A percentile compares a stretch with the other conserved stretches of the same genome.
Conservation (phyloP, 2,329 filamentous ascomycete genomes). For the Xylaria sp. region DNA sequence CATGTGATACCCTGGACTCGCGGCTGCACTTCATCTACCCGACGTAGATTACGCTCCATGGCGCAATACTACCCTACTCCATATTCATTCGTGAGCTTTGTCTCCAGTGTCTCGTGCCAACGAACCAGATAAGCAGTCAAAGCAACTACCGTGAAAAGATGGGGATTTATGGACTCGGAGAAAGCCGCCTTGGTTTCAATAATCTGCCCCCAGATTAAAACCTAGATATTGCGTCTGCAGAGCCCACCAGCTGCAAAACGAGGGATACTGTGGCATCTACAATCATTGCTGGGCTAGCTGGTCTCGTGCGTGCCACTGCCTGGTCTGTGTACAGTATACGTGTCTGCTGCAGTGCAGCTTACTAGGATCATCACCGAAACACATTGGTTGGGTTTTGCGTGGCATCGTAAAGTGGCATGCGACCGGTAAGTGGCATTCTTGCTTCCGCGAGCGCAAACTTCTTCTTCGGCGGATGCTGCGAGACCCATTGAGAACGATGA, state of each 20-base stretch:
- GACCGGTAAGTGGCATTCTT: slow-evolving; percentile 21
- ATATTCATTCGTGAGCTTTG: neutral
- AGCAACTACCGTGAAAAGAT: slow-evolving; percentile 21
- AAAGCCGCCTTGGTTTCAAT: slow-evolving; percentile 22
- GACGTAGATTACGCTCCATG: neutral
- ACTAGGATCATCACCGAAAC: slow-evolving; percentile 13
- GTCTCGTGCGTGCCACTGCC: slow-evolving; percentile 13
- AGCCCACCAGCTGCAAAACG: slow-evolving; percentile 2
- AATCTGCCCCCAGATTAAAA: slow-evolving; percentile 21
- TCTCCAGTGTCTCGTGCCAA: slow-evolving; percentile 7
- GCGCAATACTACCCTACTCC: slow-evolving; percentile 9
- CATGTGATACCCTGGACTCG: neutral
- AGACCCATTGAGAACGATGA: slow-evolving; percentile 13
- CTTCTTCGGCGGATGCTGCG: slow-evolving; percentile 16
- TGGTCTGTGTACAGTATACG: slow-evolving; percentile 16
- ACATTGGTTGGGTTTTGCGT: neutral
- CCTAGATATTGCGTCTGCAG: slow-evolving; percentile 16
- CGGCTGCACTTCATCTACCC: neutral
- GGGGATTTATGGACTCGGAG: slow-evolving; percentile 20
- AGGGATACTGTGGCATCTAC: slow-evolving; percentile 21
- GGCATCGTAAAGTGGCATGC: slow-evolving; percentile 15
- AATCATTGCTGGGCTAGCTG: slow-evolving; percentile 3
- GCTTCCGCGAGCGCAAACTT: slow-evolving; percentile 17
- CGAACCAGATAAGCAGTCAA: slow-evolving; percentile 12
- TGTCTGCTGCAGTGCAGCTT: slow-evolving; percentile 17